Base-by-base conservation (phyloP, 768 basidiomycete species). In the Ephemerocybe angulata region DNA sequence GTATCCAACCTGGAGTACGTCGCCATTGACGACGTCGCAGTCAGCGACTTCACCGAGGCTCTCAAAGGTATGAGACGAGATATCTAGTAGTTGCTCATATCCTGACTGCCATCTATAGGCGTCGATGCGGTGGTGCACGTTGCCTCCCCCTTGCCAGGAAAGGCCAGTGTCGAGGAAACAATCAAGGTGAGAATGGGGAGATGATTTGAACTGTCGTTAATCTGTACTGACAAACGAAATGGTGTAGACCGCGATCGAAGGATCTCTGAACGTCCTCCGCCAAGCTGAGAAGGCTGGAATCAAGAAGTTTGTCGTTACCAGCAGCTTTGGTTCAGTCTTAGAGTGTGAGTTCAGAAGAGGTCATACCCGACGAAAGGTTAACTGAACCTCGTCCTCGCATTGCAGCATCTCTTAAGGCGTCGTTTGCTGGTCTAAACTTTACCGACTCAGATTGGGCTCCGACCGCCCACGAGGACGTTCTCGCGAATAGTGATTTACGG, bases 51-150 rank as follows among this genome's bases (percentile, higher is more conserved):
- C 53, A 75, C 81, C 46, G 74, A 78, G 28, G 78, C 78, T 1
- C 72, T 83, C 50, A 73, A 78, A 55, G 71, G 70, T 58, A 51
- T 7, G 50, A 5, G n/a, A 13, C 38, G 4, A 19, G 7, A 11
- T 24, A 50, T 50, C 33, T 2, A n/a, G 28, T 28, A 30, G 47
- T 7, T 7, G 13, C 21, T 47, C 21, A 25, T 19, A 31, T 17
- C 27, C 37, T 21, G 7, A 8, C 30, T 27, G 0, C 4, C 15
- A 15, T 6, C 15, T 19, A 22, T 28, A 63, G 80, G 73, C 5
- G 76, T 83, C 12, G 70, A 79, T 42, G 80, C 72, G 0, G 71
- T 85, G 25, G 67, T 74, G 3, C 80, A 82, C 62, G 68, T 71
- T 17, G 79, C 77, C 3, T 70, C 75, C 12, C 68, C 73, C 6